Conservation (phyloP, 2,329 filamentous ascomycete species). For the Trichoderma afroharzianum region DNA sequence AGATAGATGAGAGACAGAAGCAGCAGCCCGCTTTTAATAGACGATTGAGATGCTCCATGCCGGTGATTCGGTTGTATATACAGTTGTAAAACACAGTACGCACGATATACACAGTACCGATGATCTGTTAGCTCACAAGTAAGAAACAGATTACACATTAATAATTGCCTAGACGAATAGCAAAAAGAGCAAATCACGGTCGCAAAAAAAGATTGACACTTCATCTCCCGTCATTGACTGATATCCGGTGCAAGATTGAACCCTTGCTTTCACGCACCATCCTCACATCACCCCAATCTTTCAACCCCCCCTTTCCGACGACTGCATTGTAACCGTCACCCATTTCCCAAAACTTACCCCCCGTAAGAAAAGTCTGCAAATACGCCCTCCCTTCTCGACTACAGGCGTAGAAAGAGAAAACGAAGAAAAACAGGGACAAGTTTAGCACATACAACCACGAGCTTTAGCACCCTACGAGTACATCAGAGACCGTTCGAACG, state of each 20-base stretch:
- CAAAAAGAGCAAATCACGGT: background rate
- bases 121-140: background rate
- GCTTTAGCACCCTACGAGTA: background rate
- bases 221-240: background rate
- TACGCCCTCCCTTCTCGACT: background rate
- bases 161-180: background rate
- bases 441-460: conserved; percentile 2
- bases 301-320: background rate
- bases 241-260: background rate
- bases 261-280: background rate
- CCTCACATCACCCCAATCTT: background rate
- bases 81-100: background rate
- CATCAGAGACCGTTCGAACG: background rate
- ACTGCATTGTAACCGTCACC: background rate
- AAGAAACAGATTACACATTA: background rate
- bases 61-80: background rate
- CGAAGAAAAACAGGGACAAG: too few species aligned
- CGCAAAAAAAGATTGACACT: background rate
- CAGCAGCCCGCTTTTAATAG: background rate
- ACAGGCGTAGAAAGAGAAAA: background rate
- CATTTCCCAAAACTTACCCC: background rate
- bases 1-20: background rate
- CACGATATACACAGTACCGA: background rate
- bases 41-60: background rate
- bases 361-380: background rate